phyloP scores from a whole-genome alignment of 306 rosid genomes.

The Albizia julibrissin region DNA sequence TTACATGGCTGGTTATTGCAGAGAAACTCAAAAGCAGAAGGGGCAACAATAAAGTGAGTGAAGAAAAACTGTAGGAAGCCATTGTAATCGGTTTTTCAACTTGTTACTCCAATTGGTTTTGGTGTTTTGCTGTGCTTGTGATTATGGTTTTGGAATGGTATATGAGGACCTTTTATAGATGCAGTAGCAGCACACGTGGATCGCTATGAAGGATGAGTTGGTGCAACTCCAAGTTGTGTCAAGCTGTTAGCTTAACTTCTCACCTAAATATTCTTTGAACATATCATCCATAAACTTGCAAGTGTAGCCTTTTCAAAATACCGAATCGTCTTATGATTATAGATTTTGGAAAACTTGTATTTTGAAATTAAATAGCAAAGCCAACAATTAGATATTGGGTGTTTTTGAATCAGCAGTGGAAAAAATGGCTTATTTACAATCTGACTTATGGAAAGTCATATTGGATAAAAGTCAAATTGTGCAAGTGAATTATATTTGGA shows the following conservation, averaged over 20 bases:
- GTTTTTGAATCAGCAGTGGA: too few relatives aligned
- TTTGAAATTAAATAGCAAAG: not conserved
- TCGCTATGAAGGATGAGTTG: slow-evolving; percentile 8
- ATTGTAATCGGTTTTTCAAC: not conserved
- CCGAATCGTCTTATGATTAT: not conserved
- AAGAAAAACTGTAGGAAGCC: not conserved
- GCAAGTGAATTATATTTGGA: too few relatives aligned
- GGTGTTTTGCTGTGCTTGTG: slow-evolving; percentile 8
- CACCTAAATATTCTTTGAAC: slow-evolving; percentile 5
- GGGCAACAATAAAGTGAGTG: not conserved
- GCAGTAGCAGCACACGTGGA: not conserved
- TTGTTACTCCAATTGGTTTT: not conserved
- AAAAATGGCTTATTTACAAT: too few relatives aligned
- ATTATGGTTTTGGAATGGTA: not conserved
- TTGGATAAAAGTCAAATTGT: too few relatives aligned
- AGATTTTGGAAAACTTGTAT: not conserved
- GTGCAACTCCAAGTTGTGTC: not conserved
- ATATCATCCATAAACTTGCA: not conserved
- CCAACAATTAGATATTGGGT: not conserved
- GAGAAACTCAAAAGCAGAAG: not conserved
- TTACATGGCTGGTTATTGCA: not conserved
- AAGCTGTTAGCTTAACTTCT: not conserved
- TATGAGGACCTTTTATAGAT: slow-evolving; percentile 40
- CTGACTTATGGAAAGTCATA: too few relatives aligned
- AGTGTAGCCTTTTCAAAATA: not conserved